Evolutionary conservation across 2,329 filamentous ascomycete species (phyloP), one percentile per base, ranked within the genome.

Genomic region (Penicillium olsonii): DNA sequence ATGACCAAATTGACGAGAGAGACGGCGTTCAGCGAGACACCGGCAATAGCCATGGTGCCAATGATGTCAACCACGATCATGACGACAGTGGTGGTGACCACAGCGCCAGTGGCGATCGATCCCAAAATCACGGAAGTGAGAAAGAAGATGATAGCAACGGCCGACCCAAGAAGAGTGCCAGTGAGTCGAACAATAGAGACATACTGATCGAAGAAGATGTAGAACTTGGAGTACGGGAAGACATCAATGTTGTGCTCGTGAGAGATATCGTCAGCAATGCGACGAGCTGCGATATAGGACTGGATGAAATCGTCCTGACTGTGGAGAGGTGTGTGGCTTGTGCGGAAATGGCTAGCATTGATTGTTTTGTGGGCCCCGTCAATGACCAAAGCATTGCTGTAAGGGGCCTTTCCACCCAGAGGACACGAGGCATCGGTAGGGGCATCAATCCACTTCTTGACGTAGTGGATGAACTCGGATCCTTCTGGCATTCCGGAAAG

Each of bases 121-220:
- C 95, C 95, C 2, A 99, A 81, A 0, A 99, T 83, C 12, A 91
- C 61, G 0, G 87, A 85, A 0, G 90, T 87, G 38, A 99, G 82
- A 52, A 88, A 67, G 50, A 96, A 87, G 52, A 97, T 95, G 57
- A 96, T 88, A 20, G 81, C 89, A 12, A 97, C 78, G 0, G 91
- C 92, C 3, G 89, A 87, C 34, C 87, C 87, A 24, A 99, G 81
- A 1, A 99, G 82, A 0, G 87, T 84, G 1, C 82, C 87, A 0
- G 92, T 92, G 4, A 97, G 79, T 10, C 81, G 79, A 17, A 95
- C 84, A 53, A 99, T 97, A 50, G 83, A 83, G 5, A 90, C 82
- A 66, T 99, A 99, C 68, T 97, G 94, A 68, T 99, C 94, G 68
- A 99, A 99, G 81, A 97, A 99, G 68, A 99, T 92, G 76, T 99